Base-by-base conservation (phyloP, 2,329 filamentous ascomycete species). In the Fusarium austroafricanum region DNA sequence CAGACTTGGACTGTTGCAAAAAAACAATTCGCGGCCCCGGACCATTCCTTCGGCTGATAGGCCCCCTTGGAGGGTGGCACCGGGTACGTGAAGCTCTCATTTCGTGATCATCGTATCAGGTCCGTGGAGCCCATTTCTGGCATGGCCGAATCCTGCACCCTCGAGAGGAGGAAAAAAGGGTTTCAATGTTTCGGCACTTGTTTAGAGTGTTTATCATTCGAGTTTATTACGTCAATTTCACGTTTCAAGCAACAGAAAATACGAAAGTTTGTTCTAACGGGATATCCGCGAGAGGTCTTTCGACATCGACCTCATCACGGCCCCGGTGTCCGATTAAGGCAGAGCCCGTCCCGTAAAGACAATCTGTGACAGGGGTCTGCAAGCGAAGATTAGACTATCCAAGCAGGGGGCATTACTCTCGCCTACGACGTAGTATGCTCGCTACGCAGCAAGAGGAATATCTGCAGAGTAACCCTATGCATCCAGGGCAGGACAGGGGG, bases 61-160 rank as follows among this genome's bases (percentile, higher is more conserved):
- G 33, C 64, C 38, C 21, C 50, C 53, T 52, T 29, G 5, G 28
- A 44, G 33, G 20, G 37, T 17, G 29, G 29, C 11, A 50, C 46
- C 37, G 47, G 21, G 42, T 53, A 45, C 28, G 40, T 71, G 68
- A 70, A 71, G 71, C 68, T 42, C 18, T 2, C 31, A 51, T 63
- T 57, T 58, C 40, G 54, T 47, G 46, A 37, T 43, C 31, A 45
- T 45, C 33, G 55, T 64, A 31, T 61, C 64, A 62, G 53, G 67
- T 70, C 31, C 47, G 45, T 45, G 39, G 47, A 29, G 61, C n/a
- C 18, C 18, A 33, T 47, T 52, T 56, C 23, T 20, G 5, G 38
- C 31, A 18, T 31, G 33, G 37, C 45, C 28, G 55, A 46, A 45
- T 28, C 43, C 31, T 21, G 20, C 14, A 43, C 44, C 31, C 42